Evolutionary conservation across 768 basidiomycete genomes (phyloP).

Genomic region (Lentinus brumalis): DNA sequence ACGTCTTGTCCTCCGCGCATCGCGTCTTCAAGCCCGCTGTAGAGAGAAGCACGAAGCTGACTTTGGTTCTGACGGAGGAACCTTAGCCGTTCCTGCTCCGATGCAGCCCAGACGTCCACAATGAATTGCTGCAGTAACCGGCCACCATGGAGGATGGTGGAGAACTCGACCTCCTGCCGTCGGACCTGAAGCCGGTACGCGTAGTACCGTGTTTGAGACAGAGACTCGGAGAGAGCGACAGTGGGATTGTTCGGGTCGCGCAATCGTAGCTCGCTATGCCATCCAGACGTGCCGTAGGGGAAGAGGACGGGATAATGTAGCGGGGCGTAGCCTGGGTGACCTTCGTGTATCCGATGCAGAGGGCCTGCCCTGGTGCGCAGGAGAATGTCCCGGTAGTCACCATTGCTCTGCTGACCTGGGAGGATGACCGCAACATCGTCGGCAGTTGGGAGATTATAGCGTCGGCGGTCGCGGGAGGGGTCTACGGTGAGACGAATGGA

Average conservation of each 20-base stretch:
- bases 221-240: constrained; percentile 17
- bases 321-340: constrained; percentile 37
- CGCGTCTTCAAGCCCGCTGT: constrained; percentile 38
- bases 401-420: constrained; percentile 10
- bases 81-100: constrained; percentile 45
- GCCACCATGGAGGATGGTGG: constrained; percentile 32
- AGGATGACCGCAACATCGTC: constrained; percentile 41
- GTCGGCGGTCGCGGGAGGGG: constrained; percentile 29
- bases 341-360: constrained; percentile 36
- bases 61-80: constrained; percentile 35
- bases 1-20: constrained; percentile 19
- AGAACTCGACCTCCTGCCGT: constrained; percentile 26
- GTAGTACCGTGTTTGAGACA: constrained; percentile 34
- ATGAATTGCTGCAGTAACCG: constrained; percentile 47
- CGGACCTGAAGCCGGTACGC: constrained; percentile 37
- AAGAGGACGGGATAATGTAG: constrained; percentile 50
- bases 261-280: constrained; percentile 32
- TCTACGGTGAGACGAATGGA: constrained; percentile 8
- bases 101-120: constrained; percentile 47
- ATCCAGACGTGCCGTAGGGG: constrained; percentile 41
- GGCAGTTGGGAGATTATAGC: constrained; percentile 47
- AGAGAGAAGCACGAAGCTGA: constrained; percentile 42
- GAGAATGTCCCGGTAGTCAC: background rate
- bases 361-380: background rate
- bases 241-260: background rate